Evolutionary conservation across 257 asterid species (phyloP).

Genomic region (Ajuga chamaepitys): DNA sequence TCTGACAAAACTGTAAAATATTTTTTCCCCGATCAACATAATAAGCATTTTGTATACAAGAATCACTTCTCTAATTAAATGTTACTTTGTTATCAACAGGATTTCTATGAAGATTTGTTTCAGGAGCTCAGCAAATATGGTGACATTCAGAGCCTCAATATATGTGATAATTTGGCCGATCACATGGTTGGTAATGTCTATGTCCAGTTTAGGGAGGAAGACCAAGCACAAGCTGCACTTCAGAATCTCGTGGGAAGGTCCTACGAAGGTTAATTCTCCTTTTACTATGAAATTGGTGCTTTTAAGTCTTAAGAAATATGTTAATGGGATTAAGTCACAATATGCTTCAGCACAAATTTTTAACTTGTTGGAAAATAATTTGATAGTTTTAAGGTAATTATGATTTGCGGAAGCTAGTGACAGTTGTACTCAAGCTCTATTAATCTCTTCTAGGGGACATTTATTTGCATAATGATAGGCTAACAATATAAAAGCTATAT

Average conservation of each 20-base stretch:
- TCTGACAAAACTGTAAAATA: background rate
- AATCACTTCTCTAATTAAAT: background rate
- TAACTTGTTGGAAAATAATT: background rate
- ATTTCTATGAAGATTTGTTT: slow-evolving; percentile 79
- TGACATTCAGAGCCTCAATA: slow-evolving; percentile 75
- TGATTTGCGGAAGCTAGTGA: background rate
- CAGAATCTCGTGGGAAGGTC: slow-evolving; percentile 81
- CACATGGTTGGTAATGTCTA: slow-evolving; percentile 93
- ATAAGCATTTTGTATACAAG: background rate
- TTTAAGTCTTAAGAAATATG: background rate
- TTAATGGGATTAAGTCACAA: background rate
- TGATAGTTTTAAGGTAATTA: background rate
- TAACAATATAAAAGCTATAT: background rate
- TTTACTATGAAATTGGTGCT: background rate
- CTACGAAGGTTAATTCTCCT: slow-evolving; percentile 49
- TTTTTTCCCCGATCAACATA: background rate
- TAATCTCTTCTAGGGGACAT: background rate
- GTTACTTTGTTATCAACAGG: slow-evolving; percentile 24
- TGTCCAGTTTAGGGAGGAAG: slow-evolving; percentile 83
- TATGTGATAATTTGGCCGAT: slow-evolving; percentile 86
- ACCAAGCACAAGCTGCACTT: slow-evolving; percentile 72
- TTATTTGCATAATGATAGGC: background rate
- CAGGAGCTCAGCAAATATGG: slow-evolving; percentile 91
- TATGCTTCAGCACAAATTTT: background rate
- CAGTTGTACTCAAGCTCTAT: background rate